phyloP scores from a whole-genome alignment of 1,284 basidiomycete species.

The Sporisorium reilianum region DNA sequence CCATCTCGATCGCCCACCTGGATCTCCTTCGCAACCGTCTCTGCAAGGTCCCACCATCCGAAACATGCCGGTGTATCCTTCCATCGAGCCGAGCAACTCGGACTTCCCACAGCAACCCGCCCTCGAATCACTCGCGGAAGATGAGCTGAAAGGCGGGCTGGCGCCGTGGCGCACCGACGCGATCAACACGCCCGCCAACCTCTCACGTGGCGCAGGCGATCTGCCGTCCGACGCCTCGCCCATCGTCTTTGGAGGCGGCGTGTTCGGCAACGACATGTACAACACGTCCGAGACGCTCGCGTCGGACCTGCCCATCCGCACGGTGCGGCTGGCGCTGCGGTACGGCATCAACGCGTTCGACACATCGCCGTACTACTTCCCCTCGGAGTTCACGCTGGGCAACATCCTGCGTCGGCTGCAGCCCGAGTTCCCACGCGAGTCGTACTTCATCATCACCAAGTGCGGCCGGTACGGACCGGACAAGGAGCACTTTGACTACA shows the following conservation, averaged over 20 bases:
- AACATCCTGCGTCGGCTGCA: constrained; percentile 69
- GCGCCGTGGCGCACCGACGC: constrained; percentile 38
- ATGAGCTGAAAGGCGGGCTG: constrained; percentile 35
- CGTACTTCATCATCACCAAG: constrained; percentile 77
- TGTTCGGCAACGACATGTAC: constrained; percentile 66
- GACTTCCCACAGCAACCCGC: constrained; percentile 44
- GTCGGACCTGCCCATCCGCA: constrained; percentile 52
- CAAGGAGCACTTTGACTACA: constrained; percentile 81
- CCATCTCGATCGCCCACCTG: background rate
- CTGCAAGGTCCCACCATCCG: background rate
- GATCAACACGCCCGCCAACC: constrained; percentile 25
- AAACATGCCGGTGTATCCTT: constrained; percentile 50
- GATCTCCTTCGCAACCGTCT: background rate
- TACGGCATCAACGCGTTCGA: constrained; percentile 93
- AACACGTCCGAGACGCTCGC: constrained; percentile 49
- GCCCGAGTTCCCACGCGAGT: constrained; percentile 70
- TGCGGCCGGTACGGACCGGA: constrained; percentile 84
- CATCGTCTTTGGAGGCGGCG: constrained; percentile 63
- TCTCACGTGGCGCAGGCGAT: constrained; percentile 17
- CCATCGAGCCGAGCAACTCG: constrained; percentile 38
- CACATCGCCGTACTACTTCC: constrained; percentile 83
- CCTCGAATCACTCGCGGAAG: constrained; percentile 30
- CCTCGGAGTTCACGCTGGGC: constrained; percentile 89
- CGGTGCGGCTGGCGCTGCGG: constrained; percentile 75
- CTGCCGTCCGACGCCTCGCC: constrained; percentile 49